Percentiles rank a stretch among this genome's conserved stretches.
phyloP scores from a whole-genome alignment of 257 asterid genomes.

The Salvia splendens region DNA sequence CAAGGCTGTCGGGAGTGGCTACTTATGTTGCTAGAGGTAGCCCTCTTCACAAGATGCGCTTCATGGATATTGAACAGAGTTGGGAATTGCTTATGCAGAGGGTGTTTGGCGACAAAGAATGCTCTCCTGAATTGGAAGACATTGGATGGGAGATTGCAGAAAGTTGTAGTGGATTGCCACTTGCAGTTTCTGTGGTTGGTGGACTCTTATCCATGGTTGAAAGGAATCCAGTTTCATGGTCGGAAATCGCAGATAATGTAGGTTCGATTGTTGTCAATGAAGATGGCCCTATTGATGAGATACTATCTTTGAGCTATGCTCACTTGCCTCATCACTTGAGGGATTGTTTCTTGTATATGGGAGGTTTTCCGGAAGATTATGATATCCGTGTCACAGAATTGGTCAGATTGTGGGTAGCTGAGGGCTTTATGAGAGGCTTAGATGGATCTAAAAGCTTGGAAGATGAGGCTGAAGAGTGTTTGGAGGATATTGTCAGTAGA shows the following conservation, averaged over 20 bases:
- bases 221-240: neutral
- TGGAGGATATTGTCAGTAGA: constrained; percentile 28
- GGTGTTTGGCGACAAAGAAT: neutral
- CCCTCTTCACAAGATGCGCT: neutral
- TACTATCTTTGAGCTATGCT: constrained; percentile 24
- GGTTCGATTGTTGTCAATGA: neutral
- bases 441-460: constrained; percentile 2
- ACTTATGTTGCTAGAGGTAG: neutral
- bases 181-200: constrained; percentile 5
- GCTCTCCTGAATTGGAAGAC: constrained; percentile 2
- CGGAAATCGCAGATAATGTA: neutral
- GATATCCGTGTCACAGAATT: constrained; percentile 16
- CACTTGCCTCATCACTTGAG: constrained; percentile 25
- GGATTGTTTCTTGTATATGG: constrained; percentile 26
- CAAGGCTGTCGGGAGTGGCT: constrained; percentile 19
- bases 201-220: neutral
- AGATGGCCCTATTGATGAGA: constrained; percentile 22
- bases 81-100: neutral
- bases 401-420: constrained; percentile 29
- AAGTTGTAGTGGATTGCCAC: constrained; percentile 17
- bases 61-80: neutral
- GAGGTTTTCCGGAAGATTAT: constrained; percentile 1
- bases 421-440: constrained; percentile 28
- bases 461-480: neutral
- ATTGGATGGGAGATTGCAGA: constrained; percentile 10